Evolutionary conservation across 352 stramenopile species (phyloP).

Genomic region (Phytopythium vexans): DNA sequence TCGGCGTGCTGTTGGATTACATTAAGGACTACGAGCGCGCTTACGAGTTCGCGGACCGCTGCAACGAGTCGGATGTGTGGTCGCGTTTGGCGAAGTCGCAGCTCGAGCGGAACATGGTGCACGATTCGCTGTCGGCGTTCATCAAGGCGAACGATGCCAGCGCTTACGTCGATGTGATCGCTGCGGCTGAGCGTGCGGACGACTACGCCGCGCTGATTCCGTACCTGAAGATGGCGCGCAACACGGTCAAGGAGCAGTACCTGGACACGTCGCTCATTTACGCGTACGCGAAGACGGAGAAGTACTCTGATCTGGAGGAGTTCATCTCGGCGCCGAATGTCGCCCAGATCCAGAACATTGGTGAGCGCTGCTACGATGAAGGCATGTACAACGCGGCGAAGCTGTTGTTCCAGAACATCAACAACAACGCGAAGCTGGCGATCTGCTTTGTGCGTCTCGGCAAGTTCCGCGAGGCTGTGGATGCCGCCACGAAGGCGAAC

Average conservation of each 20-base stretch:
- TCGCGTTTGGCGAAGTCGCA: constrained; percentile 98
- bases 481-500: constrained; percentile 99
- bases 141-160: constrained; percentile 99
- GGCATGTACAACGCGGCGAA: constrained; percentile 98
- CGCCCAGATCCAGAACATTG: constrained; percentile 99
- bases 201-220: constrained; percentile 97
- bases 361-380: constrained; percentile 98
- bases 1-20: constrained; percentile 92
- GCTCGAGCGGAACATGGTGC: constrained; percentile 93
- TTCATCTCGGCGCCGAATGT: constrained; percentile 99
- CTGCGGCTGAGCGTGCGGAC: constrained; percentile 94
- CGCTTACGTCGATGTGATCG: constrained; percentile 98
- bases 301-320: constrained; percentile 98
- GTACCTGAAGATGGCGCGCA: constrained; percentile 99
- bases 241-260: constrained; percentile 98
- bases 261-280: constrained; percentile 99
- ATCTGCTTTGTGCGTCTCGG: constrained; percentile 99
- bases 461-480: constrained; percentile 99
- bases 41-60: constrained; percentile 98
- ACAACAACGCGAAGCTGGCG: constrained; percentile 99
- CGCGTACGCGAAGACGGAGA: constrained; percentile 97
- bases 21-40: constrained; percentile 98
- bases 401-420: constrained; percentile 99
- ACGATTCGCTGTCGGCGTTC: constrained; percentile 98
- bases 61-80: constrained; percentile 98